Conservation (phyloP, 345 rosid species). For the Linum usitatissimum region DNA sequence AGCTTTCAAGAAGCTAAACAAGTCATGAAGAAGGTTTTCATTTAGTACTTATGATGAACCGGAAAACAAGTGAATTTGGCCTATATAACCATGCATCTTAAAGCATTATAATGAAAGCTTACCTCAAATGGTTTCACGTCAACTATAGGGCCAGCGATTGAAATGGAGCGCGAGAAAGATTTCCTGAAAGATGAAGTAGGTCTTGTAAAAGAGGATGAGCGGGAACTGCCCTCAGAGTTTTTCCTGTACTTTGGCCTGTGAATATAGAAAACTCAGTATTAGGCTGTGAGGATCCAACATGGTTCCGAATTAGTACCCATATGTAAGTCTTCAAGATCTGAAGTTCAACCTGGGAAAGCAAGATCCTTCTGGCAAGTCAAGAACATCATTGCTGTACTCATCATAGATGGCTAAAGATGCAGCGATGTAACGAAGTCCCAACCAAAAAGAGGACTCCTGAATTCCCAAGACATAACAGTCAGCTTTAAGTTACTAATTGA, state of each 20-base stretch:
- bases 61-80: neutral
- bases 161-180: conserved; percentile 35
- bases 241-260: conserved; percentile 49
- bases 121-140: conserved; percentile 85
- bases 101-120: neutral
- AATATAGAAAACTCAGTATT: conserved; percentile 5
- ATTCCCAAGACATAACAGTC: conserved; percentile 7
- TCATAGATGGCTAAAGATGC: conserved; percentile 80
- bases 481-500: neutral
- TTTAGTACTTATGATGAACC: conserved; percentile 9
- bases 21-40: conserved; percentile 9
- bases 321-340: conserved; percentile 2
- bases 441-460: conserved; percentile 88
- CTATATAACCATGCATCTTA: neutral
- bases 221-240: conserved; percentile 27
- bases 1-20: conserved; percentile 49
- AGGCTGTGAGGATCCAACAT: neutral
- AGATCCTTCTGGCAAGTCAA: conserved; percentile 90
- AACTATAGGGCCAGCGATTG: conserved; percentile 39
- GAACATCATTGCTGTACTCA: conserved; percentile 82
- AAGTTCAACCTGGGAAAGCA: conserved; percentile 65
- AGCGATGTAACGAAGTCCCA: conserved; percentile 65
- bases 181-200: conserved; percentile 34
- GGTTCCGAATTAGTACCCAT: neutral
- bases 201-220: conserved; percentile 30